A percentile compares a stretch with the other conserved stretches of the same genome.
These are phyloP conservation scores for Aspergillus fijiensis DNA, from an alignment of 2,329 filamentous ascomycete species.

Conservation along the genomic window DNA sequence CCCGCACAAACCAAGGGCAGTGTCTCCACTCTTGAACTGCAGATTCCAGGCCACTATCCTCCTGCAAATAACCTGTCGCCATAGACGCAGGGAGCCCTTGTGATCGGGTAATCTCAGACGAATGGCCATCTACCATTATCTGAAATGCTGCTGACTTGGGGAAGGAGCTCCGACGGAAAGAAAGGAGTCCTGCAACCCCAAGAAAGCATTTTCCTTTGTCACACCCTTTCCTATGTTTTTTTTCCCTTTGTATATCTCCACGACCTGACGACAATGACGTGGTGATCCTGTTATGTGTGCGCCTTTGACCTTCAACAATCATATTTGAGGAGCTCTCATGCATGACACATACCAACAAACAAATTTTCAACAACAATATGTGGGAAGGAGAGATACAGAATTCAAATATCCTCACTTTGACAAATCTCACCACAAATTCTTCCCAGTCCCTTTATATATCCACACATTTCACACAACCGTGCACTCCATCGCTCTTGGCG, in stretches of 20 bases:
- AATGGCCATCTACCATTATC: neutral
- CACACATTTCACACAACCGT: neutral
- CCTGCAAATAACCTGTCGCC: constrained; percentile 29
- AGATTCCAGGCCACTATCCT: constrained; percentile 39
- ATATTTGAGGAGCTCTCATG: neutral
- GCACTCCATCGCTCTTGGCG: neutral
- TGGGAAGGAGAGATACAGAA: no score
- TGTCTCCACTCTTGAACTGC: constrained; percentile 32
- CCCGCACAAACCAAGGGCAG: constrained; percentile 28
- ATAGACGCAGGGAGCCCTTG: constrained; percentile 12
- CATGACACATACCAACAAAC: neutral
- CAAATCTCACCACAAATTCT: neutral
- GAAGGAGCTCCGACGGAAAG: no score
- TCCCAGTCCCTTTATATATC: neutral
- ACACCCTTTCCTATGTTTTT: neutral
- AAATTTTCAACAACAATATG: neutral
- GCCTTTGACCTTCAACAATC: neutral
- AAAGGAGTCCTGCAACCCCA: neutral
- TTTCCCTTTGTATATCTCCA: neutral
- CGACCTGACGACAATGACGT: neutral
- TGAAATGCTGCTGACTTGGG: neutral
- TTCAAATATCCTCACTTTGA: neutral
- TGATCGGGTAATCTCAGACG: neutral
- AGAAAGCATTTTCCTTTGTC: neutral
- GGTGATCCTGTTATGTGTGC: neutral